Percentiles rank a stretch among this genome's conserved stretches.
phyloP scores from a whole-genome alignment of 305 asterid genomes.

The Fraxinus xanthoxyloides region DNA sequence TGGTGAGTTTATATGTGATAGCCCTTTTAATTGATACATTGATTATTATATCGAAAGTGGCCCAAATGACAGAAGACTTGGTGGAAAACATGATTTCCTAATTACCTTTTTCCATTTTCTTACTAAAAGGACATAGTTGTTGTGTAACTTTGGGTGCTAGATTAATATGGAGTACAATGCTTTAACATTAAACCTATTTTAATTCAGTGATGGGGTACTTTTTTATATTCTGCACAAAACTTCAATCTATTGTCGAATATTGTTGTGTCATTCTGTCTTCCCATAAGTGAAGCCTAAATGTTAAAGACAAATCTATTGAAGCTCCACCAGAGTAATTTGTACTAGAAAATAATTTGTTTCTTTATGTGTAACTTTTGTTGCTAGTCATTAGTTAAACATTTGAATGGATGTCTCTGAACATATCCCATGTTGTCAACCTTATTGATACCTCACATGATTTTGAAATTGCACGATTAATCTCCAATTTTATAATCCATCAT shows the following conservation, averaged over 20 bases:
- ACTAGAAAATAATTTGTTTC: neutral
- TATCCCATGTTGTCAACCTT: neutral
- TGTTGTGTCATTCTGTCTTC: slow-evolving; percentile 10
- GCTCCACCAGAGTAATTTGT: slow-evolving; percentile 10
- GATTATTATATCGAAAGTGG: neutral
- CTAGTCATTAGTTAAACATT: neutral
- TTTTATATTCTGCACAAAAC: too few species aligned
- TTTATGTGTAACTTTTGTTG: slow-evolving; percentile 1
- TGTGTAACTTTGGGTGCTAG: neutral
- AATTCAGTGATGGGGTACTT: neutral
- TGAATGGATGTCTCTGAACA: slow-evolving; percentile 6
- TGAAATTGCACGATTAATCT: too few species aligned
- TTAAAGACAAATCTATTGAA: neutral
- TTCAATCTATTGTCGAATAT: slow-evolving; percentile 1
- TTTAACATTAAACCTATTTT: neutral
- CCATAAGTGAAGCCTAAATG: slow-evolving; percentile 9
- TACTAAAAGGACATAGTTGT: slow-evolving; percentile 7
- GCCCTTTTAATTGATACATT: neutral
- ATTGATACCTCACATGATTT: neutral
- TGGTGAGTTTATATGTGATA: neutral
- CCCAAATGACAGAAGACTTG: slow-evolving; percentile 6
- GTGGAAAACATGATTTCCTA: slow-evolving; percentile 3
- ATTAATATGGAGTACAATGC: neutral
- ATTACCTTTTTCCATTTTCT: neutral
- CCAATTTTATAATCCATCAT: neutral